phyloP scores from a whole-genome alignment of 2,329 filamentous ascomycete genomes.

The Aspergillus sojae region DNA sequence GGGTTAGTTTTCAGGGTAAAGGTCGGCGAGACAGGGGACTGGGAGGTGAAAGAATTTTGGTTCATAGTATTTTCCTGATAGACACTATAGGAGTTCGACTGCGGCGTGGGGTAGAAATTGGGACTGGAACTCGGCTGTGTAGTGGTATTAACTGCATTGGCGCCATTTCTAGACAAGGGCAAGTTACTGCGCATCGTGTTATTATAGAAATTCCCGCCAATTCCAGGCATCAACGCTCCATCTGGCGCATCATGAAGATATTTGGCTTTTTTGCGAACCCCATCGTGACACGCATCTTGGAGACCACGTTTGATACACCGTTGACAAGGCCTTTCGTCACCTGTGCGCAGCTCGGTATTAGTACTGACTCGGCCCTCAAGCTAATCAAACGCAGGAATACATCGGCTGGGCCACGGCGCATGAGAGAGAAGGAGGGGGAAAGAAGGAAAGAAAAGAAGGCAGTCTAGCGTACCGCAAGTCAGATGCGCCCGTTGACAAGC shows the following conservation, averaged over 20 bases:
- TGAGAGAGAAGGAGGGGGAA: constrained; percentile 8
- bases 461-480: constrained; percentile 82
- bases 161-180: constrained; percentile 36
- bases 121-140: constrained; percentile 28
- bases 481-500: constrained; percentile 96
- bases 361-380: constrained; percentile 14
- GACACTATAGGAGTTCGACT: constrained; percentile 45
- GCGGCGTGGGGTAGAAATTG: constrained; percentile 39
- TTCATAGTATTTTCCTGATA: constrained; percentile 52
- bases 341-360: constrained; percentile 54
- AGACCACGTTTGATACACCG: constrained; percentile 92
- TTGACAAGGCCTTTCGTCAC: constrained; percentile 91
- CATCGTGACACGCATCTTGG: constrained; percentile 89
- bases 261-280: constrained; percentile 97
- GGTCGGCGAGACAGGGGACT: constrained; percentile 73
- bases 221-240: constrained; percentile 83
- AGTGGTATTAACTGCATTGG: constrained; percentile 30
- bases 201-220: constrained; percentile 66
- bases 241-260: constrained; percentile 95
- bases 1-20: constrained; percentile 59
- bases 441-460: constrained; percentile 10
- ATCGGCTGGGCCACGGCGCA: background rate
- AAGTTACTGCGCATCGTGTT: constrained; percentile 35
- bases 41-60: constrained; percentile 59
- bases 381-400: constrained; percentile 14